These are phyloP conservation scores for Mycena haematopus DNA, from an alignment of 768 basidiomycete species.

Conservation along the genomic window DNA sequence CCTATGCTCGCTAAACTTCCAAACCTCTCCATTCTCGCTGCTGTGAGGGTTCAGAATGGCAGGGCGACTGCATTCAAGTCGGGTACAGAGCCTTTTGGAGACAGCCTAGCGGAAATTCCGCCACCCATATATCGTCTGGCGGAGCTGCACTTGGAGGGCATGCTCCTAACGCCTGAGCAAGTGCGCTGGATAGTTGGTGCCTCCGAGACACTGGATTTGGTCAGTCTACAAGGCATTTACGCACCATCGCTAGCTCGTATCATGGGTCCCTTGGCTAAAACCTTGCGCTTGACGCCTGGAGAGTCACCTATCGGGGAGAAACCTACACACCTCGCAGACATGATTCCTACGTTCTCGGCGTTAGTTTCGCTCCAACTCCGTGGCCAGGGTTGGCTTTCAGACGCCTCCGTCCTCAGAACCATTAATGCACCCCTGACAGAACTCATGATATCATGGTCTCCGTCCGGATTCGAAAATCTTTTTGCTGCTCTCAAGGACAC, in stretches of 20 bases:
- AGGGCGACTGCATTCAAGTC: neutral
- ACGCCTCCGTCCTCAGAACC: neutral
- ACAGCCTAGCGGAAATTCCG: neutral
- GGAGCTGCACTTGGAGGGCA: neutral
- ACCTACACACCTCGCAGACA: neutral
- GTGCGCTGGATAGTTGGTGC: neutral
- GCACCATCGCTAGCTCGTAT: neutral
- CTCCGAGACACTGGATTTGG: neutral
- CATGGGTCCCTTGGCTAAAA: neutral
- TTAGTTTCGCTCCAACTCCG: neutral
- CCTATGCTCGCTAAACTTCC: neutral
- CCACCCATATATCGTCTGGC: neutral
- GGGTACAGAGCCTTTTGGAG: neutral
- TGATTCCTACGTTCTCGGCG: neutral
- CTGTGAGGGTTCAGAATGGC: neutral
- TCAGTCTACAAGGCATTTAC: neutral
- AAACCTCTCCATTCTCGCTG: neutral
- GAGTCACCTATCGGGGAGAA: neutral
- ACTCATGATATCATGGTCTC: neutral
- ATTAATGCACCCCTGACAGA: neutral
- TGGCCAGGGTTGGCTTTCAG: neutral
- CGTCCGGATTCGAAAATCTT: neutral
- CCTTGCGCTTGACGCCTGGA: neutral
- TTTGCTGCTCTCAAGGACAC: neutral
- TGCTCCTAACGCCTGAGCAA: neutral